phyloP scores from a whole-genome alignment of 2,329 filamentous ascomycete species.

The Epichloe typhina region DNA sequence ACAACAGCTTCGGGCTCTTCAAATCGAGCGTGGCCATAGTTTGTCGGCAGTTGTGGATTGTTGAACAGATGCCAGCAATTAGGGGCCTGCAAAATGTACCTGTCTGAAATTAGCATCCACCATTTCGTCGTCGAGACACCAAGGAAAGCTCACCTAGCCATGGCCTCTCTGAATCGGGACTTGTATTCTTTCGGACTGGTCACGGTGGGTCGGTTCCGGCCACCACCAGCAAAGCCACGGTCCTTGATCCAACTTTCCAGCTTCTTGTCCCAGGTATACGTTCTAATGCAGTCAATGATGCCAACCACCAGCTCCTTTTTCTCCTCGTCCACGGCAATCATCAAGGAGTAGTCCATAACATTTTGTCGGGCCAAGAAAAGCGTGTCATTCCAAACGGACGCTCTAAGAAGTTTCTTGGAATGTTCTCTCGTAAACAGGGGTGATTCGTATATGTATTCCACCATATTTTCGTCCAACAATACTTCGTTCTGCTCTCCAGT shows the following conservation, averaged over 20 bases:
- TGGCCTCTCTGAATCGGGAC: constrained; percentile 86
- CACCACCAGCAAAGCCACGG: constrained; percentile 65
- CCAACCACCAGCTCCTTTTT: constrained; percentile 88
- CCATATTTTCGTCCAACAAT: constrained; percentile 93
- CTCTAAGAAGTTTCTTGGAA: constrained; percentile 82
- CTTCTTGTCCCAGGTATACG: constrained; percentile 99
- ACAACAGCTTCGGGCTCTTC: constrained; percentile 20
- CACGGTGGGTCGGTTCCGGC: constrained; percentile 78
- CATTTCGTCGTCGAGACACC: not conserved
- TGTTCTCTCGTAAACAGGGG: constrained; percentile 92
- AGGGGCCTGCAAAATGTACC: constrained; percentile 61
- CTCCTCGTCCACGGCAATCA: constrained; percentile 91
- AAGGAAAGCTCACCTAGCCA: constrained; percentile 60
- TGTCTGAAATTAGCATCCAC: constrained; percentile 10
- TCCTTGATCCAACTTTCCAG: constrained; percentile 99
- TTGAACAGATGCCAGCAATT: constrained; percentile 65
- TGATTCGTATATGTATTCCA: constrained; percentile 97
- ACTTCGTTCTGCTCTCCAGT: constrained; percentile 96
- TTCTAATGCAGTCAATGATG: constrained; percentile 96
- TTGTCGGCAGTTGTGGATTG: constrained; percentile 24
- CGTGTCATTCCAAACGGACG: constrained; percentile 95
- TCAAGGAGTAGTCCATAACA: constrained; percentile 97
- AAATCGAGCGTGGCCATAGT: constrained; percentile 24
- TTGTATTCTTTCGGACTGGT: constrained; percentile 98
- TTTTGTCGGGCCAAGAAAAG: constrained; percentile 88